Evolutionary conservation across 345 rosid species (phyloP).

Genomic region (Syzygium aqueum): DNA sequence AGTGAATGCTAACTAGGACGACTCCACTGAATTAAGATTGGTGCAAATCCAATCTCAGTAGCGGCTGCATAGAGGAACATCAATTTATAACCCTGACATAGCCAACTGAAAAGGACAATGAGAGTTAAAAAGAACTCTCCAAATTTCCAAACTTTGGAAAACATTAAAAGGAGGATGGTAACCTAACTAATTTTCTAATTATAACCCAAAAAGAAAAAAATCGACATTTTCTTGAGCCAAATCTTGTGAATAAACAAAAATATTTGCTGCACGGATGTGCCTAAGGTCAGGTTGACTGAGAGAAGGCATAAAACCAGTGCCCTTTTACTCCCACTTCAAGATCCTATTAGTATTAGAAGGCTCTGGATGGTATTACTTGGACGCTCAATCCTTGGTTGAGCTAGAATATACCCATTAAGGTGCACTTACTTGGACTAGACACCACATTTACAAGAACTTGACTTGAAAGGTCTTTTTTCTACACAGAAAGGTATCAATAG

Average conservation of each 20-base stretch:
- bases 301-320: not conserved
- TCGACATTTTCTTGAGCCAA: not conserved
- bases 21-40: not conserved
- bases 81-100: not conserved
- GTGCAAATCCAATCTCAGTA: not conserved
- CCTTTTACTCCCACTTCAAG: not conserved
- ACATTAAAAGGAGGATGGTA: not conserved
- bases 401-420: not conserved
- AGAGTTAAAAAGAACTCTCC: not conserved
- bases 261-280: not conserved
- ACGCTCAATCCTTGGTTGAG: not conserved
- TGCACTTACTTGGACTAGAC: not conserved
- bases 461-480: not conserved
- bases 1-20: not conserved
- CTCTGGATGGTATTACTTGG: not conserved
- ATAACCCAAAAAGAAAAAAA: not conserved
- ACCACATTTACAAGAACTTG: not conserved
- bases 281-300: not conserved
- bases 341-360: not conserved
- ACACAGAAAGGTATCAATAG: not conserved
- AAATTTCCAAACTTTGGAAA: not conserved
- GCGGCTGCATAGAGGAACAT: not conserved
- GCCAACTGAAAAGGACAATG: not conserved
- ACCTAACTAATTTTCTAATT: not conserved
- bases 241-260: not conserved